phyloP scores from a whole-genome alignment of 345 rosid genomes.

The Pistacia vera region DNA sequence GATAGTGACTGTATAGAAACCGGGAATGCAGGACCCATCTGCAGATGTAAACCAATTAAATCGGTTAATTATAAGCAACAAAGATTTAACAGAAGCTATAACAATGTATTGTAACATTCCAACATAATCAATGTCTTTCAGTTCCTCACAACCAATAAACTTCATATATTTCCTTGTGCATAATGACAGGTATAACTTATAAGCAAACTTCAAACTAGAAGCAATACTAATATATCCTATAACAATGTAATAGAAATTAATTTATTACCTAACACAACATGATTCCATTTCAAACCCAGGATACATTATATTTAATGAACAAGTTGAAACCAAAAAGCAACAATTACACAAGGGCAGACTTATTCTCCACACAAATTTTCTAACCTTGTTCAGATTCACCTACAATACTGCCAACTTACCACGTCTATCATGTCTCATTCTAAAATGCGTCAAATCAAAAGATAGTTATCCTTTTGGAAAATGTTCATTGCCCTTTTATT shows the following conservation, averaged over 20 bases:
- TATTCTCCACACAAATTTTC: not conserved
- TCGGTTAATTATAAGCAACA: not conserved
- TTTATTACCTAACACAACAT: not conserved
- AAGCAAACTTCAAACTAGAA: not conserved
- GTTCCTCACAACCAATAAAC: not conserved
- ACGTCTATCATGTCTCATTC: not conserved
- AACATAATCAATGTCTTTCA: not conserved
- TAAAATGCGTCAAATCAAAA: too few relatives aligned
- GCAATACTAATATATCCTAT: not conserved
- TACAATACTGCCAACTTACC: not conserved
- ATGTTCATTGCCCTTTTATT: too few relatives aligned
- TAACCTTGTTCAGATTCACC: not conserved
- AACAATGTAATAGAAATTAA: not conserved
- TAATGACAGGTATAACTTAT: not conserved
- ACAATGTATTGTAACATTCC: not conserved
- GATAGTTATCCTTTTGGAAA: too few relatives aligned
- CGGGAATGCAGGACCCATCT: slow-evolving; percentile 90
- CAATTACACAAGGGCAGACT: not conserved
- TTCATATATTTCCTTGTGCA: not conserved
- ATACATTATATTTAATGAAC: not conserved
- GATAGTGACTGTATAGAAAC: slow-evolving; percentile 91
- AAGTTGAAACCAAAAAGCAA: not conserved
- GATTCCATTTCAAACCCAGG: not conserved
- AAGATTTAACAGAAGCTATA: not conserved
- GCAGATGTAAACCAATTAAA: slow-evolving; percentile 31